These are phyloP conservation scores for Aspergillus intermedius DNA, from an alignment of 2,329 filamentous ascomycete genomes.

Conservation along the genomic window DNA sequence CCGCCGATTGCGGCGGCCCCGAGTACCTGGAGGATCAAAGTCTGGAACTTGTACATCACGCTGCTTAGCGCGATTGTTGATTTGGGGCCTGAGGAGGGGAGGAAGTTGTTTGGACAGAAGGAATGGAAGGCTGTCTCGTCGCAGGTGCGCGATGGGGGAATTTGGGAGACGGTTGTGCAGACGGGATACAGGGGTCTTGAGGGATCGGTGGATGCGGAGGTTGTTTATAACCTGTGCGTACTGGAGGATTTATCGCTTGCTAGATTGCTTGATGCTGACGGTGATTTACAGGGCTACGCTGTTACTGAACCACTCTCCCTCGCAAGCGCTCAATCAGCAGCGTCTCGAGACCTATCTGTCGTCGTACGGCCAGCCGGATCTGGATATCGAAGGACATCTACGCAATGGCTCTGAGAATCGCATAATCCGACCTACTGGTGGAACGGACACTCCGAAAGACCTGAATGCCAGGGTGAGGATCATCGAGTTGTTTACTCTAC, in stretches of 20 bases:
- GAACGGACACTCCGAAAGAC: constrained; percentile 76
- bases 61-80: constrained; percentile 88
- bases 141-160: constrained; percentile 77
- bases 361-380: constrained; percentile 62
- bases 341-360: constrained; percentile 85
- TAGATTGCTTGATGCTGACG: background rate
- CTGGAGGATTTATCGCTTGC: background rate
- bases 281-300: constrained; percentile 64
- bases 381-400: constrained; percentile 64
- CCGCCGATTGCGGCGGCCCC: constrained; percentile 73
- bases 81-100: constrained; percentile 82
- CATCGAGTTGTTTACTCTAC: constrained; percentile 88
- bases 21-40: constrained; percentile 78
- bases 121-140: constrained; percentile 76
- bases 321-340: constrained; percentile 77
- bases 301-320: constrained; percentile 79
- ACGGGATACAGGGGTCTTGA: constrained; percentile 84
- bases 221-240: constrained; percentile 57
- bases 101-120: constrained; percentile 74
- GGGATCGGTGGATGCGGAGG: constrained; percentile 87
- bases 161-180: constrained; percentile 91
- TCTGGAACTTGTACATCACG: constrained; percentile 95
- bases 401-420: constrained; percentile 29
- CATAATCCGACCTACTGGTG: constrained; percentile 43
- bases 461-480: constrained; percentile 82